Percentiles rank a stretch among this genome's conserved stretches.
phyloP scores from a whole-genome alignment of 805 yeast species.

The Candida endomychidarum region DNA sequence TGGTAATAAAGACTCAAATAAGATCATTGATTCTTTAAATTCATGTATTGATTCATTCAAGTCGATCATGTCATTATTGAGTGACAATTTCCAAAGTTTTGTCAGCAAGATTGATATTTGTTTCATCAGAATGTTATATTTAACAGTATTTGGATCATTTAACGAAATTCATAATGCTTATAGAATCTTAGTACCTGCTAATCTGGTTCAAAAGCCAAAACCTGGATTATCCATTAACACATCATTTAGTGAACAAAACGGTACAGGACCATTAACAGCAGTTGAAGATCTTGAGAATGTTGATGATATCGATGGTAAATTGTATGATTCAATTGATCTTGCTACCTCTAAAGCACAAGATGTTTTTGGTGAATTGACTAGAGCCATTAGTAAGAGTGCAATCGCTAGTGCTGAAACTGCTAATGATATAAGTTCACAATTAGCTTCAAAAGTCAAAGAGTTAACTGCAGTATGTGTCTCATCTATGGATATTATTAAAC shows the following conservation, averaged over 20 bases:
- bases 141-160: conserved; percentile 61
- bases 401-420: conserved; percentile 39
- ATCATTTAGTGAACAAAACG: conserved; percentile 12
- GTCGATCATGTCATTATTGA: conserved; percentile 47
- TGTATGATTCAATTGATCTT: conserved; percentile 60
- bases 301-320: conserved; percentile 61
- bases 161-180: conserved; percentile 70
- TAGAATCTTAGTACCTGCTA: conserved; percentile 32
- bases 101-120: conserved; percentile 62
- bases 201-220: conserved; percentile 3
- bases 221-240: conserved; percentile 23
- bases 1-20: conserved; percentile 24
- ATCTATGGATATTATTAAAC: conserved; percentile 79
- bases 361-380: conserved; percentile 73
- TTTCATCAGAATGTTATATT: conserved; percentile 60
- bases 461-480: conserved; percentile 72
- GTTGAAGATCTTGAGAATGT: conserved; percentile 17
- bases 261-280: neutral
- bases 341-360: conserved; percentile 70
- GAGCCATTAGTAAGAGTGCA: conserved; percentile 66
- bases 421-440: conserved; percentile 22
- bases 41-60: conserved; percentile 48
- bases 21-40: conserved; percentile 30
- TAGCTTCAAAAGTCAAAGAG: conserved; percentile 70
- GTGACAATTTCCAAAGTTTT: conserved; percentile 48